These are phyloP conservation scores for Cercophora newfieldiana DNA, from an alignment of 495 filamentous ascomycete genomes.

Conservation along the genomic window DNA sequence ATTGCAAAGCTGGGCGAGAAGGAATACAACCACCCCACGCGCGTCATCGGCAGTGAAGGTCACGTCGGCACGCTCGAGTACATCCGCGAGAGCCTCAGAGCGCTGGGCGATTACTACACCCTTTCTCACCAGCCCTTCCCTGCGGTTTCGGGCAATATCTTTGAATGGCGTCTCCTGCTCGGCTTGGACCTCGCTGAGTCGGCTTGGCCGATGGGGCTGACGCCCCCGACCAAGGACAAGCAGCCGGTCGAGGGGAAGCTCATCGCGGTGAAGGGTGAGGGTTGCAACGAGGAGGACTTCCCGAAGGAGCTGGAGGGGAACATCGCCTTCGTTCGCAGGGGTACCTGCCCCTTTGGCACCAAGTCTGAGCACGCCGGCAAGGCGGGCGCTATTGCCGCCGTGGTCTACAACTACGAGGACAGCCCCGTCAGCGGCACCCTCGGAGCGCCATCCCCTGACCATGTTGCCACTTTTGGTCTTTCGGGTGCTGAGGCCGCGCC, in stretches of 20 bases:
- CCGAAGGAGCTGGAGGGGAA: slow-evolving; percentile 43
- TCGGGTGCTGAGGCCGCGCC: slow-evolving; percentile 52
- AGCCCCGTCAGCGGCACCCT: slow-evolving; percentile 54
- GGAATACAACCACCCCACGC: slow-evolving; percentile 61
- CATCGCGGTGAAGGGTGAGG: slow-evolving; percentile 47
- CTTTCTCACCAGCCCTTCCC: slow-evolving; percentile 59
- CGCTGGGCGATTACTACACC: slow-evolving; percentile 59
- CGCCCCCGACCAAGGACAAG: slow-evolving; percentile 57
- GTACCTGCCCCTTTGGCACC: slow-evolving; percentile 59
- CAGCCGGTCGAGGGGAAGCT: slow-evolving; percentile 52
- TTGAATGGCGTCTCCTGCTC: slow-evolving; percentile 57
- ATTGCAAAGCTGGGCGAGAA: slow-evolving; percentile 54
- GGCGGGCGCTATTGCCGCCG: slow-evolving; percentile 59
- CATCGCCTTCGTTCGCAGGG: slow-evolving; percentile 59
- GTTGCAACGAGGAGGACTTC: slow-evolving; percentile 52
- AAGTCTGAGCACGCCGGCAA: slow-evolving; percentile 58
- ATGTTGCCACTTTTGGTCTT: slow-evolving; percentile 60
- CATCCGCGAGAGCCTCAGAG: slow-evolving; percentile 52
- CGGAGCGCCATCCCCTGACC: slow-evolving; percentile 50
- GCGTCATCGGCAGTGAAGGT: slow-evolving; percentile 63
- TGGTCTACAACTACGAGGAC: slow-evolving; percentile 60
- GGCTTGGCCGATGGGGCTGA: slow-evolving; percentile 57
- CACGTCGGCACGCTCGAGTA: slow-evolving; percentile 61
- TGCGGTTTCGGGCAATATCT: slow-evolving; percentile 59
- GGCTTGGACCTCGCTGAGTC: slow-evolving; percentile 52